Evolutionary conservation across 106 monocot genomes (phyloP).

Genomic region (Vanilla planifolia): DNA sequence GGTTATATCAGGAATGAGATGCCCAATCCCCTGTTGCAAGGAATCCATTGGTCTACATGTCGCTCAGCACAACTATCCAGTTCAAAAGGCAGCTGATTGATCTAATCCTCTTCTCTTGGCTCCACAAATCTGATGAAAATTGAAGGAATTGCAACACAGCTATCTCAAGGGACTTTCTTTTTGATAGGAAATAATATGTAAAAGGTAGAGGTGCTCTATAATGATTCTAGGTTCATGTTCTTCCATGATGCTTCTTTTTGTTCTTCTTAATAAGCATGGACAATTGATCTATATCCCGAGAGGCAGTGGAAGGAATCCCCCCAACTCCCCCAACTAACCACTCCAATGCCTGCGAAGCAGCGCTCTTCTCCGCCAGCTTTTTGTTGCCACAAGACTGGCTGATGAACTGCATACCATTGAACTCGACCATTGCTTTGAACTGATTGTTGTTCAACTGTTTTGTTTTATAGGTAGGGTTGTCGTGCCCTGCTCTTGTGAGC

Average conservation of each 20-base stretch:
- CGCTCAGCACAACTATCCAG: too few relatives aligned
- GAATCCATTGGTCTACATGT: too few relatives aligned
- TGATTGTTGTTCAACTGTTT: conserved; percentile 48
- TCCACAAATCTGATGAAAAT: too few relatives aligned
- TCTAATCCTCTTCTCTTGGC: too few relatives aligned
- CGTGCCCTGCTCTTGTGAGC: conserved; percentile 73
- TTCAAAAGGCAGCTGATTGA: too few relatives aligned
- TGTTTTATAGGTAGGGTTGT: conserved; percentile 62
- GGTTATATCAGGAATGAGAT: too few relatives aligned
- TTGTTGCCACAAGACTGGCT: conserved; percentile 78
- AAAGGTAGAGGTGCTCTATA: too few relatives aligned
- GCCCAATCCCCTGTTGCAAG: too few relatives aligned
- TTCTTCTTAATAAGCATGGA: conserved; percentile 51
- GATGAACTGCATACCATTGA: conserved; percentile 94
- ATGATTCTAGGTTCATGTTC: conserved; percentile 16
- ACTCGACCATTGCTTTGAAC: conserved; percentile 72
- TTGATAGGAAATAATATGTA: too few relatives aligned
- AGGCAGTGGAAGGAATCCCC: conserved; percentile 34
- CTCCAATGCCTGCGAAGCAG: conserved; percentile 80
- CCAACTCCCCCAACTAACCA: conserved; percentile 64
- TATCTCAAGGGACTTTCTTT: too few relatives aligned
- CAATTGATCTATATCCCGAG: conserved; percentile 51
- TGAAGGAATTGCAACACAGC: too few relatives aligned
- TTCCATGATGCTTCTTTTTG: conserved; percentile 57
- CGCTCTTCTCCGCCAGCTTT: conserved; percentile 87